Evolutionary conservation across 805 yeast genomes (phyloP).

Genomic region (Maudiozyma barnettii): DNA sequence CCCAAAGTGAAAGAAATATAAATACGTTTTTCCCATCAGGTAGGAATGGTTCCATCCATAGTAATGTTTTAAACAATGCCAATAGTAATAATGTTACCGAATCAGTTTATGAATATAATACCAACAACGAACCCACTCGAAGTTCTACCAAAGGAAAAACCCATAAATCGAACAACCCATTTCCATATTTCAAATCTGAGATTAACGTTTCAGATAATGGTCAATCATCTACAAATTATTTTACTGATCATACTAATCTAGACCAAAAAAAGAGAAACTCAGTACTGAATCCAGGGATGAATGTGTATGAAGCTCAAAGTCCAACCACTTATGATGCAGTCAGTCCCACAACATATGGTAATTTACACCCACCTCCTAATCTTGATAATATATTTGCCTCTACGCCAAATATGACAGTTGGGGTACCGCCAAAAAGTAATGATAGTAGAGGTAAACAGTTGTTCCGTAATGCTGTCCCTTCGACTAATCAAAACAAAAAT

Average conservation of each 20-base stretch:
- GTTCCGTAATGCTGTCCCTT: background rate
- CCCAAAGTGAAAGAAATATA: conserved; percentile 16
- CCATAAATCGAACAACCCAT: conserved; percentile 28
- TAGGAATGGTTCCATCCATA: background rate
- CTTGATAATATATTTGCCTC: background rate
- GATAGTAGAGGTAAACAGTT: conserved; percentile 1
- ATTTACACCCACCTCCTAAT: background rate
- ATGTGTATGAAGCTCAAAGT: background rate
- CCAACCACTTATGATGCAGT: background rate
- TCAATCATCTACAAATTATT: background rate
- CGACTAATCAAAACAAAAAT: background rate
- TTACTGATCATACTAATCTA: background rate
- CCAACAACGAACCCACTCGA: background rate
- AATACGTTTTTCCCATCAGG: conserved; percentile 13
- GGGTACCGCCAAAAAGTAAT: background rate
- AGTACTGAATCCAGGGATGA: background rate
- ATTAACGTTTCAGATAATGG: conserved; percentile 3
- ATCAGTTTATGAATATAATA: background rate
- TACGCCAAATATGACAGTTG: background rate
- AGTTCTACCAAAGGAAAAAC: background rate
- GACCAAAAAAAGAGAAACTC: background rate
- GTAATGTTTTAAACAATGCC: background rate
- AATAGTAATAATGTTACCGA: background rate
- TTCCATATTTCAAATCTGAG: conserved; percentile 17
- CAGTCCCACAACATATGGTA: background rate